Evolutionary conservation across 345 rosid genomes (phyloP).

Genomic region (Boechera retrofracta): DNA sequence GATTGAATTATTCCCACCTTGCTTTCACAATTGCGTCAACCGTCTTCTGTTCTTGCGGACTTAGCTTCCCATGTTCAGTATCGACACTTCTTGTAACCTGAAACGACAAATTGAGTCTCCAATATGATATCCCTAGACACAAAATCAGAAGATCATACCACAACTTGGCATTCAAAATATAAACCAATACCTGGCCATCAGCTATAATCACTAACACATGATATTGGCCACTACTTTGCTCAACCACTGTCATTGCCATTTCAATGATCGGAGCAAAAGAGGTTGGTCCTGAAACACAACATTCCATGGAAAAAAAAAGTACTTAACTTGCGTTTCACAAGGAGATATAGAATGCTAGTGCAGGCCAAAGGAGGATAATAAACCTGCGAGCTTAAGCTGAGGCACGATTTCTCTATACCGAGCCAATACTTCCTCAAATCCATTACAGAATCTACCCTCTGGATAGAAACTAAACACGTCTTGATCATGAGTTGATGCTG

Average conservation of each 20-base stretch:
- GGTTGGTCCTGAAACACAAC: slow-evolving; percentile 74
- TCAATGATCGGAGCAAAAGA: slow-evolving; percentile 95
- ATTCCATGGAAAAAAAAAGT: not conserved
- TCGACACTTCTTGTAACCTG: slow-evolving; percentile 87
- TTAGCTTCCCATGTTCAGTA: slow-evolving; percentile 64
- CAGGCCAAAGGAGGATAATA: slow-evolving; percentile 28
- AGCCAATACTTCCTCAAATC: slow-evolving; percentile 86
- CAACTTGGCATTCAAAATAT: slow-evolving; percentile 7
- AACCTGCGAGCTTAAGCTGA: slow-evolving; percentile 86
- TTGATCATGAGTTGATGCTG: slow-evolving; percentile 99
- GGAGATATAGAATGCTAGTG: slow-evolving; percentile 28
- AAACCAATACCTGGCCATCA: slow-evolving; percentile 82
- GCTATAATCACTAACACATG: slow-evolving; percentile 95
- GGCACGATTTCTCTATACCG: slow-evolving; percentile 84
- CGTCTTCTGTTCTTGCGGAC: slow-evolving; percentile 94
- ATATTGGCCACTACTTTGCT: slow-evolving; percentile 88
- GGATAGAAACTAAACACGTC: slow-evolving; percentile 88
- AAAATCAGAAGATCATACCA: slow-evolving; percentile 2
- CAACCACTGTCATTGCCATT: slow-evolving; percentile 93
- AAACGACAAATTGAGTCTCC: slow-evolving; percentile 23
- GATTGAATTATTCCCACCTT: slow-evolving; percentile 53
- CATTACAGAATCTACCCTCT: slow-evolving; percentile 70
- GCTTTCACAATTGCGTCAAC: slow-evolving; percentile 93
- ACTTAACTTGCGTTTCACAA: slow-evolving; percentile 2
- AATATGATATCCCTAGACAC: slow-evolving; percentile 5